Evolutionary conservation across 2,329 filamentous ascomycete genomes (phyloP).

Genomic region (Stagonosporopsis cucurbitacearum): DNA sequence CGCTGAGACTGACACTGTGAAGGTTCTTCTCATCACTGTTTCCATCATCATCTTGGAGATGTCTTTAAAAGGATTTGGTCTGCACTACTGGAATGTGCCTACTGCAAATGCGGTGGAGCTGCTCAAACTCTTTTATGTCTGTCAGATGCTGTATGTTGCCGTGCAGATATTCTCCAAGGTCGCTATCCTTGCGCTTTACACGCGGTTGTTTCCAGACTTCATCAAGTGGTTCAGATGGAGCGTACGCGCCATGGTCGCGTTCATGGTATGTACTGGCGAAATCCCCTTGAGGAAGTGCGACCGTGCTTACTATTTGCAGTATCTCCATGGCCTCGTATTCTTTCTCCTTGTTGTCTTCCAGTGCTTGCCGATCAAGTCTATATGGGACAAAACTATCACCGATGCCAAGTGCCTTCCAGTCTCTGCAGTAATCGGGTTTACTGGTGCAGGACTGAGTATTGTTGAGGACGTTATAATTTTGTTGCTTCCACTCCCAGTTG

Average conservation of each 20-base stretch:
- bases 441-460: slow-evolving; percentile 20
- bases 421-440: slow-evolving; percentile 18
- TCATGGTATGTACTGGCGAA: slow-evolving; percentile 10
- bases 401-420: slow-evolving; percentile 22
- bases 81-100: slow-evolving; percentile 25
- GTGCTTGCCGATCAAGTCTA: slow-evolving; percentile 20
- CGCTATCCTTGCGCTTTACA: slow-evolving; percentile 22
- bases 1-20: background rate
- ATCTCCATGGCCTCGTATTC: slow-evolving; percentile 20
- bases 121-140: slow-evolving; percentile 25
- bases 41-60: slow-evolving; percentile 24
- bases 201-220: slow-evolving; percentile 17
- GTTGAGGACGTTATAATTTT: slow-evolving; percentile 25
- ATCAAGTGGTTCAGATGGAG: slow-evolving; percentile 23
- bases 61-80: slow-evolving; percentile 23
- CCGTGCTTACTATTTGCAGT: background rate
- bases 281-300: background rate
- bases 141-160: slow-evolving; percentile 23
- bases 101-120: slow-evolving; percentile 13
- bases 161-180: slow-evolving; percentile 25
- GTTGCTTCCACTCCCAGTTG: slow-evolving; percentile 20
- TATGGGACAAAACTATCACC: slow-evolving; percentile 23
- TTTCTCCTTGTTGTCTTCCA: slow-evolving; percentile 24
- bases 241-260: slow-evolving; percentile 20
- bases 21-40: slow-evolving; percentile 20